Evolutionary conservation across 805 yeast species (phyloP).

Genomic region (Saturnispora quitensis): DNA sequence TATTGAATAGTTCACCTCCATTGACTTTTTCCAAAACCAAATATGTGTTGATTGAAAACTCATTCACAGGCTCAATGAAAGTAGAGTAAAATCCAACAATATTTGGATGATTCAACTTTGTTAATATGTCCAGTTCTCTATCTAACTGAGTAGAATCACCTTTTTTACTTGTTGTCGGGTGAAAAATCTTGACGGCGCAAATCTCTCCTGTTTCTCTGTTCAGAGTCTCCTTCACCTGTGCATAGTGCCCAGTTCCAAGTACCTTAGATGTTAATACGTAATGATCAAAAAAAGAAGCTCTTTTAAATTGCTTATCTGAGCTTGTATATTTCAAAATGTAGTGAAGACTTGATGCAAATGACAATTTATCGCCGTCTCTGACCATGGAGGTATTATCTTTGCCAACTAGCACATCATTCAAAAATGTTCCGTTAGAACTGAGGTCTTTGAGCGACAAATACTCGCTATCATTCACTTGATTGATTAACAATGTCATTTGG

Average conservation of each 20-base stretch:
- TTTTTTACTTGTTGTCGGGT: conserved; percentile 28
- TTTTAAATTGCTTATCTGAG: conserved; percentile 10
- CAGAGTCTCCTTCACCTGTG: conserved; percentile 66
- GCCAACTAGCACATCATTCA: conserved; percentile 48
- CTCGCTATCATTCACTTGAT: conserved; percentile 30
- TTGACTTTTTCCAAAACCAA: conserved; percentile 65
- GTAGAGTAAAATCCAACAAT: conserved; percentile 57
- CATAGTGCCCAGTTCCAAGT: conserved; percentile 72
- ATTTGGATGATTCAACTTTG: conserved; percentile 59
- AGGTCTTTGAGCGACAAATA: conserved; percentile 43
- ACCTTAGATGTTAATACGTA: conserved; percentile 44
- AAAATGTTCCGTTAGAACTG: conserved; percentile 58
- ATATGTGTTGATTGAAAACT: conserved; percentile 41
- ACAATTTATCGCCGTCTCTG: conserved; percentile 54
- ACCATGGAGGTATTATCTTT: conserved; percentile 40
- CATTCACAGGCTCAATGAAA: conserved; percentile 41
- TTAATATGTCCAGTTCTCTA: conserved; percentile 59
- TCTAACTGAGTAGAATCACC: conserved; percentile 32
- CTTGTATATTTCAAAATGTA: conserved; percentile 23
- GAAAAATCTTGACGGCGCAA: conserved; percentile 68
- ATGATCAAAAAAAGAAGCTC: conserved; percentile 45
- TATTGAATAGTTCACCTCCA: conserved; percentile 67
- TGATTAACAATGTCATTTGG: conserved; percentile 33
- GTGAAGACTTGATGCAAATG: conserved; percentile 35
- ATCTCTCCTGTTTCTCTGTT: conserved; percentile 47